Conservation (phyloP, 179 eudicot genomes). For the Drosera spatulata region DNA sequence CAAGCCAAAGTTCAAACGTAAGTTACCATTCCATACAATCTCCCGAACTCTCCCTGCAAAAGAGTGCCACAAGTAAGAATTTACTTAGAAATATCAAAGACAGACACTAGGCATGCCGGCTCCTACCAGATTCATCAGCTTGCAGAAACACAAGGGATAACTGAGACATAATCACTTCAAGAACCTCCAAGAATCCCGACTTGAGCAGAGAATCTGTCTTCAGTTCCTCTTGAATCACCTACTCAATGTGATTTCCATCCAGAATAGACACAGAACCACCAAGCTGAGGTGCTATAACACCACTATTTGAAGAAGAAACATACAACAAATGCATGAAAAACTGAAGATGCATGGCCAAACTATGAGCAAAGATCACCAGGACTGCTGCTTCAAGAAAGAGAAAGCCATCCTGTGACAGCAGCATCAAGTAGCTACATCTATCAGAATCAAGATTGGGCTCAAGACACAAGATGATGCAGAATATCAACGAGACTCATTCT, state of each 20-base stretch:
- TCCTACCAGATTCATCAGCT: conserved; percentile 60
- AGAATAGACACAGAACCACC: conserved; percentile 16
- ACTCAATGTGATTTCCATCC: conserved; percentile 13
- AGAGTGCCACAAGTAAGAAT: conserved; percentile 9
- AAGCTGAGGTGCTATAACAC: conserved; percentile 19
- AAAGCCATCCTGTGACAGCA: conserved; percentile 69
- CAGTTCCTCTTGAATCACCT: conserved; percentile 12
- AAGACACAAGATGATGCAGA: background rate
- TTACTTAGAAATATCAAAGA: background rate
- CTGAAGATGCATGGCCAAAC: conserved; percentile 33
- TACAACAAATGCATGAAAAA: conserved; percentile 29
- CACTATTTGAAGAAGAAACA: conserved; percentile 15
- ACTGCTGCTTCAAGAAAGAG: conserved; percentile 49
- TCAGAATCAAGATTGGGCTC: conserved; percentile 2
- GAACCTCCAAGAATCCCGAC: conserved; percentile 39
- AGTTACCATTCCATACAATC: conserved; percentile 44
- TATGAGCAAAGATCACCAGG: conserved; percentile 30
- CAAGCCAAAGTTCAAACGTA: conserved; percentile 31
- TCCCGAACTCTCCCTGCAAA: conserved; percentile 57
- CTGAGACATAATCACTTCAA: conserved; percentile 39
- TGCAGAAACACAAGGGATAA: conserved; percentile 49
- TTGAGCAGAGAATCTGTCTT: background rate
- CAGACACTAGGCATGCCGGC: background rate
- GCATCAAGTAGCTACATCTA: conserved; percentile 11
- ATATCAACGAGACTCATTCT: background rate